phyloP scores from a whole-genome alignment of 2,329 filamentous ascomycete genomes.

The Penicillium sp. region DNA sequence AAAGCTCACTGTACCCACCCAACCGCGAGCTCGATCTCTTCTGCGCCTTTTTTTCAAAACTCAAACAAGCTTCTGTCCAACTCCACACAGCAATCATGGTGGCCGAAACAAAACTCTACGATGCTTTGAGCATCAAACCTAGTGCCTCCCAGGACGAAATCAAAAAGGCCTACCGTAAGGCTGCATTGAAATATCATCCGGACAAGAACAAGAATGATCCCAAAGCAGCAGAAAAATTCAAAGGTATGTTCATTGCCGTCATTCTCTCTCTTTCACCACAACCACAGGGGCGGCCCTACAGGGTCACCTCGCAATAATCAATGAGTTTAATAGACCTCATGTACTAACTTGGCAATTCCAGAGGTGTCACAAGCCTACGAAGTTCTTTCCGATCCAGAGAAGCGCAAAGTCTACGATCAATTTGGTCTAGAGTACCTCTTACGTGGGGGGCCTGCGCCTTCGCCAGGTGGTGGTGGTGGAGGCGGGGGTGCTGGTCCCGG shows the following conservation, averaged over 20 bases:
- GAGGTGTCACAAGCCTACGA: conserved; percentile 97
- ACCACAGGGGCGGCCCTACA: too few relatives aligned
- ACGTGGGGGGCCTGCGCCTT: conserved; percentile 65
- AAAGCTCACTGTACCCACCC: neutral
- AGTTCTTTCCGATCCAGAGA: conserved; percentile 93
- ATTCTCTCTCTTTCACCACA: neutral
- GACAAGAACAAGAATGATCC: conserved; percentile 97
- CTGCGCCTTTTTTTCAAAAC: conserved; percentile 3
- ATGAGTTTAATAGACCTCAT: neutral
- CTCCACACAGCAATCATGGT: conserved; percentile 56
- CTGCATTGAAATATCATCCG: conserved; percentile 85
- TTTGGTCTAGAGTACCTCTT: conserved; percentile 91
- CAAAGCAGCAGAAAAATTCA: conserved; percentile 85
- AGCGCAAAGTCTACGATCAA: conserved; percentile 90
- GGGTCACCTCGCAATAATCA: conserved; percentile 1
- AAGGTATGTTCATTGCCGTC: conserved; percentile 46
- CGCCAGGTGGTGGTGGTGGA: conserved; percentile 52
- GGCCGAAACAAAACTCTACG: conserved; percentile 92
- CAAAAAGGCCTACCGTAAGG: conserved; percentile 82
- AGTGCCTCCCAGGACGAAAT: conserved; percentile 86
- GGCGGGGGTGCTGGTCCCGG: conserved; percentile 53
- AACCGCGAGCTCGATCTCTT: neutral
- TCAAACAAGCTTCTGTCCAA: conserved; percentile 5
- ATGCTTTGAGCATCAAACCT: conserved; percentile 71
- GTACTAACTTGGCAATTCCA: conserved; percentile 19